Percentiles rank a stretch among this genome's conserved stretches.
Conservation (phyloP, 2,329 filamentous ascomycete species). For the Colletotrichum paranaense region DNA sequence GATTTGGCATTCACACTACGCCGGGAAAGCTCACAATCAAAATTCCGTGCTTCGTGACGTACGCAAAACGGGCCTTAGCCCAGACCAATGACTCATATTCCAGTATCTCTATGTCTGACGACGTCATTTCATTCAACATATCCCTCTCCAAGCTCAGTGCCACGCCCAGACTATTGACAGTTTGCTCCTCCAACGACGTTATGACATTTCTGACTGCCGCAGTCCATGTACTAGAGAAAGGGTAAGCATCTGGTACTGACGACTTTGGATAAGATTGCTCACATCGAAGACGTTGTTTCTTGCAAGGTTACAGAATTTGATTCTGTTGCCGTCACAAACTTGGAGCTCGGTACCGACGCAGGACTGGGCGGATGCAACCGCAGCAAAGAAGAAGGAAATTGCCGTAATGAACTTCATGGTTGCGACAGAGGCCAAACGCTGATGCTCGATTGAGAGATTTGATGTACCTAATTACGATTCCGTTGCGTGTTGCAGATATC, state of each 20-base stretch:
- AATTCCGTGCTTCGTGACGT: too few species aligned
- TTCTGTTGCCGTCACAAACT: conserved; percentile 11
- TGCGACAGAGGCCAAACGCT: neutral
- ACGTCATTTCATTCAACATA: too few species aligned
- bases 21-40: too few species aligned
- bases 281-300: conserved; percentile 16
- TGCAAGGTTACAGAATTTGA: conserved; percentile 18
- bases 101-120: too few species aligned
- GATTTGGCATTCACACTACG: too few species aligned
- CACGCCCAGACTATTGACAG: conserved; percentile 1
- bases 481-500: neutral
- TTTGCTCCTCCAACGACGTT: conserved; percentile 17
- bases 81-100: too few species aligned
- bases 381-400: neutral
- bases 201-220: neutral
- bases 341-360: neutral
- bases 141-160: too few species aligned
- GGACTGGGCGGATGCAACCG: neutral
- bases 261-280: neutral
- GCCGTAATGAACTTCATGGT: neutral
- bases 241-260: neutral
- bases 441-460: neutral
- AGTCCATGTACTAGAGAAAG: neutral
- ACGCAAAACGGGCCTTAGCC: too few species aligned
- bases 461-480: neutral